Evolutionary conservation across 768 basidiomycete genomes (phyloP).

Genomic region (Kwoniella newhampshirensis): DNA sequence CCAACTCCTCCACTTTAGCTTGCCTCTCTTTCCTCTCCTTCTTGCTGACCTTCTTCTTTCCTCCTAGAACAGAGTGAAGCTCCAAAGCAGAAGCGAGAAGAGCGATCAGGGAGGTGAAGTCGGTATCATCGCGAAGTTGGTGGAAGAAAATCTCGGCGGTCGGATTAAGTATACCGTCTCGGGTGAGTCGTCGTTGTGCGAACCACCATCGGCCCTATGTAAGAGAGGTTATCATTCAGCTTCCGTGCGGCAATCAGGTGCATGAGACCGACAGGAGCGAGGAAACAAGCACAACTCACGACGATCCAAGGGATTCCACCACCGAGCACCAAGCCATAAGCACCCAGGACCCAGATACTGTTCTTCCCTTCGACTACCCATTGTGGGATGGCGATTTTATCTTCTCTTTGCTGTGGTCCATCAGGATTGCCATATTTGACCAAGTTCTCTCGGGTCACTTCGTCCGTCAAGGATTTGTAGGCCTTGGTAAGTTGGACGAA

Average conservation of each 20-base stretch:
- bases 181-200: constrained; percentile 79
- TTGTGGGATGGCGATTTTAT: constrained; percentile 89
- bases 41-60: constrained; percentile 46
- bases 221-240: constrained; percentile 1
- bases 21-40: constrained; percentile 50
- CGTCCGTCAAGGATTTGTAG: constrained; percentile 97
- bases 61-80: constrained; percentile 43
- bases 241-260: not conserved
- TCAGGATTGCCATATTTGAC: constrained; percentile 90
- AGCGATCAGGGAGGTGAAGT: constrained; percentile 68
- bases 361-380: constrained; percentile 93
- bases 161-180: constrained; percentile 78
- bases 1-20: constrained; percentile 49
- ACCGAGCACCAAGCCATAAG: constrained; percentile 85
- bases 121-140: constrained; percentile 73
- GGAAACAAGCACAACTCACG: too few relatives aligned
- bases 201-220: constrained; percentile 93
- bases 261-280: too few relatives aligned
- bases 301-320: constrained; percentile 81
- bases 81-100: constrained; percentile 61
- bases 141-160: constrained; percentile 90
- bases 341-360: constrained; percentile 82
- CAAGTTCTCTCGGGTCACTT: constrained; percentile 84
- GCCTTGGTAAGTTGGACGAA: constrained; percentile 96
- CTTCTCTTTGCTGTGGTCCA: constrained; percentile 87